Percentiles rank a stretch among this genome's conserved stretches.
Conservation (phyloP, 2,329 filamentous ascomycete species). For the Leptodontidium sp. region DNA sequence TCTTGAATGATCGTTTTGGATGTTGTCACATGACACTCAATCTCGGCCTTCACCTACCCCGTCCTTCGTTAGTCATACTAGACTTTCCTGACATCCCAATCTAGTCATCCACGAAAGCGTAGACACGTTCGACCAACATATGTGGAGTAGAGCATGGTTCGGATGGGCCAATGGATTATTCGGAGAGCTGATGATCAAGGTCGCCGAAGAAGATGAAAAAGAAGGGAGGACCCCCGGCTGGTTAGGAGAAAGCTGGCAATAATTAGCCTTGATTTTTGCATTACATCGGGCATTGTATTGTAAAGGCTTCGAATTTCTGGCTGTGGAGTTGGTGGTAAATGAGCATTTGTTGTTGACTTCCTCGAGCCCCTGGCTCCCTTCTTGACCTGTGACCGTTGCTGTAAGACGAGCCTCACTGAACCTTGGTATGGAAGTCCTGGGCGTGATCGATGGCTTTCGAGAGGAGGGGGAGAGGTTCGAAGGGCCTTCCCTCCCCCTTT, state of each 20-base stretch:
- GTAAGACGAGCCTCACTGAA: no score
- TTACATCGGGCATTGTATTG: neutral
- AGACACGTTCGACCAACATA: slow-evolving; percentile 50
- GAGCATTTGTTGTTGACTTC: neutral
- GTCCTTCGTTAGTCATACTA: slow-evolving; percentile 18
- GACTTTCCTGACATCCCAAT: slow-evolving; percentile 52
- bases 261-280: neutral
- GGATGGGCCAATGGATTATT: slow-evolving; percentile 89
- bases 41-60: neutral
- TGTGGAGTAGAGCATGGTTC: slow-evolving; percentile 63
- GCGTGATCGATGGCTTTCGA: no score
- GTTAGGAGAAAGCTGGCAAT: slow-evolving; percentile 38
- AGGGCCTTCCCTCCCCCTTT: no score
- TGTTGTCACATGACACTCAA: neutral
- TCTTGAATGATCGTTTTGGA: no score
- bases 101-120: slow-evolving; percentile 66
- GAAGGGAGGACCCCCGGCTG: slow-evolving; percentile 27
- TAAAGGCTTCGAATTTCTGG: neutral
- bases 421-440: no score
- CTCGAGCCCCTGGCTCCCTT: neutral
- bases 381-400: no score
- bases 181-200: slow-evolving; percentile 64
- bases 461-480: no score
- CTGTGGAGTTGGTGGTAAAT: neutral
- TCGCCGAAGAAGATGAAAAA: slow-evolving; percentile 34